These are phyloP conservation scores for Alternaria burnsii DNA, from an alignment of 2,329 filamentous ascomycete species.

Conservation along the genomic window DNA sequence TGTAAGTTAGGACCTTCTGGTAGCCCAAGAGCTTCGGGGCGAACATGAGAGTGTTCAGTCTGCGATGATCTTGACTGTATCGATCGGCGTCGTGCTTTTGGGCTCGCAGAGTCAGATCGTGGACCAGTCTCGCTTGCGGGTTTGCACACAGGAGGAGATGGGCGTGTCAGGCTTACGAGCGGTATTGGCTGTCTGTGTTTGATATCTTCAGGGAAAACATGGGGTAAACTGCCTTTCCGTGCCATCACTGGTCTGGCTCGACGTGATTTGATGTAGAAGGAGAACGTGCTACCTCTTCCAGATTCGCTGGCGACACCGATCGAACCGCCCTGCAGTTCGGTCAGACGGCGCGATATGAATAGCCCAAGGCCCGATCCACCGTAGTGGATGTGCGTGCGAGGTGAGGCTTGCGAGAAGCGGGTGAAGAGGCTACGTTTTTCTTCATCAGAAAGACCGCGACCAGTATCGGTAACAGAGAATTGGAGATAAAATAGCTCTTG, in stretches of 20 bases:
- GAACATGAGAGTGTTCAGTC: background rate
- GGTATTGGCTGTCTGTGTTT: constrained; percentile 24
- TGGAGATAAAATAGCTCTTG: constrained; percentile 42
- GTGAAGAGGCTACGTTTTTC: constrained; percentile 46
- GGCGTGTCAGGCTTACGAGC: constrained; percentile 8
- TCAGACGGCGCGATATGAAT: constrained; percentile 44
- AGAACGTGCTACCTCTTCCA: constrained; percentile 41
- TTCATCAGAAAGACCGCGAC: constrained; percentile 50
- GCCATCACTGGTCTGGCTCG: constrained; percentile 15
- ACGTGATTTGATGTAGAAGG: constrained; percentile 44
- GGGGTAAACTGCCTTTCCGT: constrained; percentile 28
- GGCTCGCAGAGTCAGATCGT: background rate
- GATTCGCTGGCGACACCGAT: constrained; percentile 39
- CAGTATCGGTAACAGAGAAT: constrained; percentile 51
- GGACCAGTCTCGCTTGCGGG: background rate
- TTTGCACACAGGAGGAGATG: constrained; percentile 9
- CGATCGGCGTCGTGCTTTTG: background rate
- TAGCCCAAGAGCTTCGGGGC: constrained; percentile 12
- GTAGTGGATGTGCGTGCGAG: constrained; percentile 49
- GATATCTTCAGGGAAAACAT: constrained; percentile 32
- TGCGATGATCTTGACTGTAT: background rate
- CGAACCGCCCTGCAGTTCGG: constrained; percentile 44
- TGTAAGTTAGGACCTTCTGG: constrained; percentile 14
- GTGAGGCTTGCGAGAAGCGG: constrained; percentile 44
- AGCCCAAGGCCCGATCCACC: constrained; percentile 50